Conservation (phyloP, 1,284 basidiomycete species). For the Apiotrichum porosum region DNA sequence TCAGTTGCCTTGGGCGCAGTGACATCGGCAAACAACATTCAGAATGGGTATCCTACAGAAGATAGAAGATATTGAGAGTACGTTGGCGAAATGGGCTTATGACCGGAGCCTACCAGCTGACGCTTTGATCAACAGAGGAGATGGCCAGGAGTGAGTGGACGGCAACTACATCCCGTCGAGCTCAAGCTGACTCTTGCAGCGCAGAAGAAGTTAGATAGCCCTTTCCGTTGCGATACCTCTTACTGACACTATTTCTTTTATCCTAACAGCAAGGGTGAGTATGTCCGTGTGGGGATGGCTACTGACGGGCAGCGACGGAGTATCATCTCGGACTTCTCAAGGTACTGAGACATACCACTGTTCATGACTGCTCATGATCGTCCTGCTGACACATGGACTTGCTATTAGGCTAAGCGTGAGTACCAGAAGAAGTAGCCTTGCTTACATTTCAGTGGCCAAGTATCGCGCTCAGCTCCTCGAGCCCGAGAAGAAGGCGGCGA, state of each 20-base stretch:
- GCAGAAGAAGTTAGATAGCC: slow-evolving; percentile 79
- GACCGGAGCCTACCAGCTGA: neutral
- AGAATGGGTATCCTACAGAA: slow-evolving; percentile 85
- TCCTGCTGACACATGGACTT: slow-evolving; percentile 10
- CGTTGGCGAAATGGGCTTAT: slow-evolving; percentile 28
- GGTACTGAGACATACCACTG: slow-evolving; percentile 7
- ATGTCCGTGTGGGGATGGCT: neutral
- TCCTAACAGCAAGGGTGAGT: slow-evolving; percentile 20
- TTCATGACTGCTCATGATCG: too few relatives aligned
- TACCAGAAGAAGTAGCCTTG: neutral
- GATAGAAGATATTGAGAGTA: slow-evolving; percentile 92
- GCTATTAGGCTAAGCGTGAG: slow-evolving; percentile 37
- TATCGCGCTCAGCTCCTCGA: slow-evolving; percentile 87
- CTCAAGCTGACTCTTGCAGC: slow-evolving; percentile 52
- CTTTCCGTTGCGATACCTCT: neutral
- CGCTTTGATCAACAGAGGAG: slow-evolving; percentile 70
- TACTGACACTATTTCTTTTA: slow-evolving; percentile 1
- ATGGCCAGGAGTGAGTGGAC: slow-evolving; percentile 78
- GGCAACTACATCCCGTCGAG: too few relatives aligned
- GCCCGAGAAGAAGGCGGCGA: slow-evolving; percentile 68
- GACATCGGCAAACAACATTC: neutral
- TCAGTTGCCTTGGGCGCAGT: too few relatives aligned
- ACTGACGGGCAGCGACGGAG: slow-evolving; percentile 62
- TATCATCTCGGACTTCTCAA: slow-evolving; percentile 63
- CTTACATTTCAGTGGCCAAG: slow-evolving; percentile 58